Evolutionary conservation across 139 green algal species (phyloP).

Genomic region (Closterium sp.): DNA sequence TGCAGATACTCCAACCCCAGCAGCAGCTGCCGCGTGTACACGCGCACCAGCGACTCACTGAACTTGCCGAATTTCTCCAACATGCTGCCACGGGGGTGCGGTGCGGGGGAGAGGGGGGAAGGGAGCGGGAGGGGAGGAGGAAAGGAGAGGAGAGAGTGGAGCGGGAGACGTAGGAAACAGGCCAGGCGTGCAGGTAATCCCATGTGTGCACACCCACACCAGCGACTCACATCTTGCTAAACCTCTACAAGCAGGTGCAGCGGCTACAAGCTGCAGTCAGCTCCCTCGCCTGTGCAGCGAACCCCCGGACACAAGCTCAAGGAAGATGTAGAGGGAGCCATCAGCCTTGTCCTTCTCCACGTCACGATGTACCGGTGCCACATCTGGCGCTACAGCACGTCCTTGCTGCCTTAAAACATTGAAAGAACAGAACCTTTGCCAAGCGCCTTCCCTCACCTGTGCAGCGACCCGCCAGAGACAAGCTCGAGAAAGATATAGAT

Average conservation of each 20-base stretch:
- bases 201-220: too few relatives aligned
- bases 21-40: slow-evolving; percentile 59
- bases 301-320: slow-evolving; percentile 55
- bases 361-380: slow-evolving; percentile 68
- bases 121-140: not conserved
- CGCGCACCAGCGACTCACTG: slow-evolving; percentile 38
- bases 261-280: too few relatives aligned
- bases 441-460: slow-evolving; percentile 11
- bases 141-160: not conserved
- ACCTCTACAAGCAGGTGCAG: not conserved
- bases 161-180: too few relatives aligned
- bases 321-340: slow-evolving; percentile 52
- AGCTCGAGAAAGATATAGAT: slow-evolving; percentile 60
- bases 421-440: too few relatives aligned
- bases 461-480: slow-evolving; percentile 50
- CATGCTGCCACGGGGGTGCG: slow-evolving; percentile 42
- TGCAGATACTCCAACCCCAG: slow-evolving; percentile 59
- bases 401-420: too few relatives aligned
- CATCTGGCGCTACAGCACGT: slow-evolving; percentile 69
- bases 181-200: not conserved
- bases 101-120: not conserved
- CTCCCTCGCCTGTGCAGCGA: slow-evolving; percentile 38
- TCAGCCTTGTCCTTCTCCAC: slow-evolving; percentile 35
- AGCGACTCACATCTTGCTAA: not conserved
- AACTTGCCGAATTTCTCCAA: slow-evolving; percentile 59